Conservation (phyloP, 2,329 filamentous ascomycete genomes). For the Sporothrix brasiliensis region DNA sequence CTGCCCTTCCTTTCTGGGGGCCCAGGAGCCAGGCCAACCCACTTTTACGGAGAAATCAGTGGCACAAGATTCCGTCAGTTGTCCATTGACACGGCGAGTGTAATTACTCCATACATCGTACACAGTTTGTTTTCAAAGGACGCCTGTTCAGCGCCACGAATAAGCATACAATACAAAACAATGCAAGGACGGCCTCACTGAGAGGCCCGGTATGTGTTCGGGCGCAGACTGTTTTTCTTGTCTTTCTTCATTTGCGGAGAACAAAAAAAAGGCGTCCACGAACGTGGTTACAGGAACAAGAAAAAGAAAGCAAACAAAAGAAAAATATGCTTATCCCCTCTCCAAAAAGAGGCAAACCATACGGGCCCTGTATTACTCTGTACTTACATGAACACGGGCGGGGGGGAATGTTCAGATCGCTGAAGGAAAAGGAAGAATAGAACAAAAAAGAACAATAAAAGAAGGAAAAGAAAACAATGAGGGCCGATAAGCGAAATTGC, state of each 20-base stretch:
- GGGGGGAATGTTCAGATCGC: background rate
- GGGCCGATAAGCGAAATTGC: background rate
- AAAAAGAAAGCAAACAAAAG: background rate
- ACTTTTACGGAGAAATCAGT: background rate
- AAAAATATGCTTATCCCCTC: background rate
- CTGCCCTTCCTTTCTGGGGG: background rate
- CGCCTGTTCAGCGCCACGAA: too few species aligned
- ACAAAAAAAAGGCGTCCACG: background rate
- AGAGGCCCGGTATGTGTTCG: too few species aligned
- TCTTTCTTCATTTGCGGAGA: background rate
- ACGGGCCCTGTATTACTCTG: too few species aligned
- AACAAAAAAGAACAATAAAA: background rate
- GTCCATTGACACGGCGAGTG: background rate
- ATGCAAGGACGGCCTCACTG: background rate
- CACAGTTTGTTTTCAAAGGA: too few species aligned
- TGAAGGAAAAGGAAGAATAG: background rate
- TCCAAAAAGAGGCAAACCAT: background rate
- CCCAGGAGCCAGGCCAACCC: background rate
- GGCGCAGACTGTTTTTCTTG: background rate
- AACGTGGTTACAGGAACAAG: background rate
- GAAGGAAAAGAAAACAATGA: slow-evolving; percentile 8
- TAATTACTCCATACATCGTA: too few species aligned
- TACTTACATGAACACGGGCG: too few species aligned
- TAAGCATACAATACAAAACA: too few species aligned
- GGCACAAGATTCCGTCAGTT: background rate